phyloP scores from a whole-genome alignment of 768 basidiomycete genomes.

The Lactarius hengduanensis region DNA sequence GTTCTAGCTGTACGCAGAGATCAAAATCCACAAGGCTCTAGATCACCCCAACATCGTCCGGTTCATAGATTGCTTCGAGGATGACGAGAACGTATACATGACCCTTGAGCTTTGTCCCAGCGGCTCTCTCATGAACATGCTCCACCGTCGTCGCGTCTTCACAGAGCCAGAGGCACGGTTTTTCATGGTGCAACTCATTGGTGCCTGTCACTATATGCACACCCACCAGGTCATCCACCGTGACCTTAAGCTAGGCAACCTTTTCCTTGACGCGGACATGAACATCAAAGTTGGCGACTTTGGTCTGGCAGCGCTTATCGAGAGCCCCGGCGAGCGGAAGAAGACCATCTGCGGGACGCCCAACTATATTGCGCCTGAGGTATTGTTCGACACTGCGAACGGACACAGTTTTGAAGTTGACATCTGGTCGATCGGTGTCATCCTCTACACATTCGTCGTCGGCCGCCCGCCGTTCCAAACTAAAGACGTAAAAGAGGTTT shows the following conservation, averaged over 20 bases:
- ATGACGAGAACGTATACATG: slow-evolving; percentile 95
- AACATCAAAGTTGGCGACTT: slow-evolving; percentile 98
- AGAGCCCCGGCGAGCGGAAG: slow-evolving; percentile 94
- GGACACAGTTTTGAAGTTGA: slow-evolving; percentile 99
- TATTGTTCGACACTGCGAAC: slow-evolving; percentile 91
- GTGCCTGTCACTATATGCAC: slow-evolving; percentile 98
- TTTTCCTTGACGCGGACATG: slow-evolving; percentile 90
- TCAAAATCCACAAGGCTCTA: slow-evolving; percentile 93
- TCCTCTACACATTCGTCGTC: slow-evolving; percentile 90
- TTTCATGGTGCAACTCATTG: slow-evolving; percentile 92
- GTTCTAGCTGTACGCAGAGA: slow-evolving; percentile 90
- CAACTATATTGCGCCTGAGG: slow-evolving; percentile 98
- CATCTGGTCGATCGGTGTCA: slow-evolving; percentile 97
- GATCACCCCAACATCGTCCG: slow-evolving; percentile 89
- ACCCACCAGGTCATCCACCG: slow-evolving; percentile 95
- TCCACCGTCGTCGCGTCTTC: slow-evolving; percentile 81
- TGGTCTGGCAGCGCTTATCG: slow-evolving; percentile 93
- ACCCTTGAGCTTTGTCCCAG: slow-evolving; percentile 88
- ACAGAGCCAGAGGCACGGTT: slow-evolving; percentile 91
- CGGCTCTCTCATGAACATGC: slow-evolving; percentile 89
- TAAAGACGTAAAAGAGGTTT: slow-evolving; percentile 95
- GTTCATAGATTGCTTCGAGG: slow-evolving; percentile 95
- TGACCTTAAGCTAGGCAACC: slow-evolving; percentile 93
- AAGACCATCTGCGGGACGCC: slow-evolving; percentile 99
- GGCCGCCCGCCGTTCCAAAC: slow-evolving; percentile 99